phyloP scores from a whole-genome alignment of 2,329 filamentous ascomycete species.

The Pseudocercospora pini-densiflorae region DNA sequence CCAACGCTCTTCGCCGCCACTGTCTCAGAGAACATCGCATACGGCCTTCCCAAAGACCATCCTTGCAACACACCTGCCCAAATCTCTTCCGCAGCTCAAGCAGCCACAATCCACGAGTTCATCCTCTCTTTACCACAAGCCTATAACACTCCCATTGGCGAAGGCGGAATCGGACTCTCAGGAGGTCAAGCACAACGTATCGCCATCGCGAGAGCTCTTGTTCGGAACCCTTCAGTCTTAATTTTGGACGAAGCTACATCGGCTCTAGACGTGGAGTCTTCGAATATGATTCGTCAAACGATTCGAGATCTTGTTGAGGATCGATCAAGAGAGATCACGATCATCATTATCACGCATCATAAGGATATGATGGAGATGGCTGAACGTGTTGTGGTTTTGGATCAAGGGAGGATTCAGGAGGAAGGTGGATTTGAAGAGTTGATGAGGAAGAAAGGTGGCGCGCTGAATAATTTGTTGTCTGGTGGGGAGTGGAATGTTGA shows the following conservation, averaged over 20 bases:
- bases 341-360: slow-evolving; percentile 82
- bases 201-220: slow-evolving; percentile 78
- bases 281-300: slow-evolving; percentile 66
- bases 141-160: slow-evolving; percentile 75
- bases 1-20: slow-evolving; percentile 79
- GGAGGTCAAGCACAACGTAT: slow-evolving; percentile 85
- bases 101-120: slow-evolving; percentile 76
- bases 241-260: slow-evolving; percentile 88
- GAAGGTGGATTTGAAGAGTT: slow-evolving; percentile 69
- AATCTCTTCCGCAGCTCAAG: slow-evolving; percentile 56
- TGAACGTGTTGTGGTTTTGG: slow-evolving; percentile 71
- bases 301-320: slow-evolving; percentile 58
- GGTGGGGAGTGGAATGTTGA: slow-evolving; percentile 40
- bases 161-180: slow-evolving; percentile 73
- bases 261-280: slow-evolving; percentile 73
- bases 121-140: slow-evolving; percentile 71
- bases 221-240: slow-evolving; percentile 71
- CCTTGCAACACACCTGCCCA: slow-evolving; percentile 49
- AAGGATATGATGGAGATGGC: slow-evolving; percentile 85
- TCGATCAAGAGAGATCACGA: slow-evolving; percentile 56
- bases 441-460: slow-evolving; percentile 42
- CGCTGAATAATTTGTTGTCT: slow-evolving; percentile 44
- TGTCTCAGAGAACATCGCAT: slow-evolving; percentile 80
- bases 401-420: slow-evolving; percentile 71
- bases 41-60: slow-evolving; percentile 67